Percentiles rank a stretch among this genome's conserved stretches.
Conservation (phyloP, 192 early-diverging fungal species). For the Oehlia diaphana region DNA sequence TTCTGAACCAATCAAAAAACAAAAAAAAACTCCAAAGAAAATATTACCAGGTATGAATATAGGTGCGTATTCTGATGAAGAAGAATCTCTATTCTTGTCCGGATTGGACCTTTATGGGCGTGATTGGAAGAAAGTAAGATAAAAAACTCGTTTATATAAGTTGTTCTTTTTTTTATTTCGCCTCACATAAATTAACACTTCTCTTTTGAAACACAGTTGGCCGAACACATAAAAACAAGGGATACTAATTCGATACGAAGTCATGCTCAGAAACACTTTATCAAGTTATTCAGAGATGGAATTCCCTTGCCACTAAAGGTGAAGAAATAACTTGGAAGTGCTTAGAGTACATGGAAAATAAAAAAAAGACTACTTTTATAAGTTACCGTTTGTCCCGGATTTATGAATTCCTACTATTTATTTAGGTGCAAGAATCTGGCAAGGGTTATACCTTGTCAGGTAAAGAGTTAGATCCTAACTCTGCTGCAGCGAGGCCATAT, state of each 20-base stretch:
- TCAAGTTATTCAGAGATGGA: constrained; percentile 82
- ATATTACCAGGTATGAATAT: constrained; percentile 55
- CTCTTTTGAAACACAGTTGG: constrained; percentile 43
- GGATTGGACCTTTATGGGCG: constrained; percentile 81
- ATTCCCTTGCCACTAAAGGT: constrained; percentile 84
- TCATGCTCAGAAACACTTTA: constrained; percentile 92
- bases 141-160: not conserved
- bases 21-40: constrained; percentile 43
- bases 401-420: constrained; percentile 9
- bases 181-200: not conserved
- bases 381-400: constrained; percentile 22
- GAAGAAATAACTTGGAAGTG: constrained; percentile 79
- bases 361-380: constrained; percentile 27
- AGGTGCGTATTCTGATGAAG: constrained; percentile 77
- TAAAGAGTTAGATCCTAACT: constrained; percentile 85
- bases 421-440: constrained; percentile 55
- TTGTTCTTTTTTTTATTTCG: constrained; percentile 19
- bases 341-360: constrained; percentile 8
- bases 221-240: constrained; percentile 72
- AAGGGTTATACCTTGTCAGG: constrained; percentile 83
- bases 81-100: constrained; percentile 72
- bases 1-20: constrained; percentile 37
- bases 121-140: constrained; percentile 73
- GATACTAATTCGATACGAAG: constrained; percentile 83
- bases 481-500: constrained; percentile 82